Base-by-base conservation (phyloP, 768 basidiomycete genomes). In the Phaeotremella skinneri region DNA sequence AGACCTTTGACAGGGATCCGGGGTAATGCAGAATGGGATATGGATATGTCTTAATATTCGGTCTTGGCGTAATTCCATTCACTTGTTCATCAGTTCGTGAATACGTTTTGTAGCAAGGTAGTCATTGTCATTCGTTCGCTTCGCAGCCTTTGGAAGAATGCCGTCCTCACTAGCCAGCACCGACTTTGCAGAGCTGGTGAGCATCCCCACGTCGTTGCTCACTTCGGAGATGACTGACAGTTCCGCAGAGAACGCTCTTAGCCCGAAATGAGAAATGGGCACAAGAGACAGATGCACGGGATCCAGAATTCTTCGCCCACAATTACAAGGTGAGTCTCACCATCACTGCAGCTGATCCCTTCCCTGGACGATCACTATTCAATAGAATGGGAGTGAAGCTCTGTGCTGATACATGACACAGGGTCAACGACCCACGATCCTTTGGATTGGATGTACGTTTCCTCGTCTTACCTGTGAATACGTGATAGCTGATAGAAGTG, bases 401-500 rank as follows among this genome's bases (percentile, higher is more conserved):
- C n/a, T n/a, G n/a, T n/a, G 34, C 34, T 37, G 34, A 37, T 7
- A 17, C 34, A 37, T 17, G 34, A 37, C 23, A 13, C 21, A 45
- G 43, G 71, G 71, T 30, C 71, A 73, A 58, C 54, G 71, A 49
- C 71, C 71, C 25, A 63, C 70, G 34, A 66, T 73, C 52, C 54
- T 73, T 21, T 73, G 71, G 71, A 70, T 73, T 26, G 71, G 71
- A 25, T 70, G 68, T 70, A 37, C 59, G 66, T 64, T 49, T 11
- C 14, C 6, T 34, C 25, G 4, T 21, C 34, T 21, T 9, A 27
- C 41, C 16, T 37, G 29, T 13, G 21, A 39, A 25, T 14, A 16
- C n/a, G 42, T 31, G 23, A 13, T 45, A 17, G 34, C 34, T 37
- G 34, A 37, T 37, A 37, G 34, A 37, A 37, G 17, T 37, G 34